Evolutionary conservation across 805 yeast species (phyloP), one percentile per base, ranked within the genome.

Genomic region (Hermanozyma aechmeae): DNA sequence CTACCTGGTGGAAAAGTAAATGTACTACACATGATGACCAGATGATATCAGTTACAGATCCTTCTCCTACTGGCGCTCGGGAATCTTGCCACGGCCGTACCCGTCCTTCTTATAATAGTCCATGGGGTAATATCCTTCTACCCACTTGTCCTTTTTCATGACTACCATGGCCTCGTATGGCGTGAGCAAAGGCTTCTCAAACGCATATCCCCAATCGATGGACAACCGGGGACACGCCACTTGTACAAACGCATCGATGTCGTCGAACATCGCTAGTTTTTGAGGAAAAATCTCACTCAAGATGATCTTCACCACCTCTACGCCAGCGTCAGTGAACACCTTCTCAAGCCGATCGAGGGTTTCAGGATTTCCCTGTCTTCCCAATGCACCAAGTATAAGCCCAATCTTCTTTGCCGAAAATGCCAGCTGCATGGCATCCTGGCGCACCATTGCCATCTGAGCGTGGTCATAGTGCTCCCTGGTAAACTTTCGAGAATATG

Each of bases 181-280:
- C 0, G 98, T 89, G 33, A 92, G 57, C 24, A 92, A 58, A 0
- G 98, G 98, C 47, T 81, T 82, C 34, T 76, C 76, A 48, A 92
- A 92, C 0, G 98, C 98, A 52, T 92, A 92, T 0, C 98, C 98
- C 98, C 98, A 92, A 53, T 92, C 98, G 24, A 92, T 89, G 2
- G 95, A 84, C 26, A 92, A 60, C 45, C 98, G 66, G 0, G 98
- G 98, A 51, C 98, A 92, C 1, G 98, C 98, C 3, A 92, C 95
- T 55, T 92, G 98, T 10, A 92, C 82, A 66, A 92, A 92, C 2
- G 87, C 94, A 54, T 92, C 98, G 12, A 89, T 73, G 45, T 84
- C 92, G 44, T 84, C 87, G 55, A 92, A 92, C 78, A 82, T 79
- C 8, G 96, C 79, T 21, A 92, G 61, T 44, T 92, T 92, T 29